A percentile compares a stretch with the other conserved stretches of the same genome.
phyloP scores from a whole-genome alignment of 1,139 yeast genomes.

The Yamadazyma epiphylla region DNA sequence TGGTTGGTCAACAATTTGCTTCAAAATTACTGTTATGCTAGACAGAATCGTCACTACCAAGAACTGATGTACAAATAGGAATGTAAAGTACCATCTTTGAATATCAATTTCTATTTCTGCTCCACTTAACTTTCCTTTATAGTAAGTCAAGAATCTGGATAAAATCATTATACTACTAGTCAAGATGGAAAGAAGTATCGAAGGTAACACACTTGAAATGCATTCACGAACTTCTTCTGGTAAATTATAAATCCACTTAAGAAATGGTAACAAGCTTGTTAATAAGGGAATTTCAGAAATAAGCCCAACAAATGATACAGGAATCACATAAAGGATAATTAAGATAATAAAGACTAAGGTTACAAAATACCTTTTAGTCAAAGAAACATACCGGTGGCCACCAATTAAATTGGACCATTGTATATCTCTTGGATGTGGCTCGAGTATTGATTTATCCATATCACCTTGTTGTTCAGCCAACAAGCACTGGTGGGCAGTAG shows the following conservation, averaged over 20 bases:
- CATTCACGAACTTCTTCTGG: conserved; percentile 52
- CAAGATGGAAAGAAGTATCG: conserved; percentile 53
- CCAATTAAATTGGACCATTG: conserved; percentile 53
- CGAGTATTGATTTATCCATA: conserved; percentile 41
- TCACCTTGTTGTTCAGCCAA: conserved; percentile 39
- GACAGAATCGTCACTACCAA: conserved; percentile 83
- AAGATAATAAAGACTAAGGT: conserved; percentile 41
- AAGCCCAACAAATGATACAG: conserved; percentile 68
- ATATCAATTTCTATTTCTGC: conserved; percentile 54
- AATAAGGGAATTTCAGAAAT: conserved; percentile 62
- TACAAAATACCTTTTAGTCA: conserved; percentile 38
- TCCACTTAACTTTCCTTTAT: conserved; percentile 53
- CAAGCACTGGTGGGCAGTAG: conserved; percentile 53
- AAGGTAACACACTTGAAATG: conserved; percentile 57
- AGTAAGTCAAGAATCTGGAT: conserved; percentile 45
- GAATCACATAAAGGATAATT: conserved; percentile 61
- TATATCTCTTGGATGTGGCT: conserved; percentile 54
- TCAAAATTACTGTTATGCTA: conserved; percentile 65
- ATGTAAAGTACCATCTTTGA: conserved; percentile 67
- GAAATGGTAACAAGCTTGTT: conserved; percentile 50
- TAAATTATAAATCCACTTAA: conserved; percentile 47
- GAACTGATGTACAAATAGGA: conserved; percentile 77
- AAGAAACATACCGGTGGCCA: conserved; percentile 25
- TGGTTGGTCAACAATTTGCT: conserved; percentile 66
- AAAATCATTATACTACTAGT: conserved; percentile 52